Base-by-base conservation (phyloP, 2,329 filamentous ascomycete species). In the Cladosporium sp. region DNA sequence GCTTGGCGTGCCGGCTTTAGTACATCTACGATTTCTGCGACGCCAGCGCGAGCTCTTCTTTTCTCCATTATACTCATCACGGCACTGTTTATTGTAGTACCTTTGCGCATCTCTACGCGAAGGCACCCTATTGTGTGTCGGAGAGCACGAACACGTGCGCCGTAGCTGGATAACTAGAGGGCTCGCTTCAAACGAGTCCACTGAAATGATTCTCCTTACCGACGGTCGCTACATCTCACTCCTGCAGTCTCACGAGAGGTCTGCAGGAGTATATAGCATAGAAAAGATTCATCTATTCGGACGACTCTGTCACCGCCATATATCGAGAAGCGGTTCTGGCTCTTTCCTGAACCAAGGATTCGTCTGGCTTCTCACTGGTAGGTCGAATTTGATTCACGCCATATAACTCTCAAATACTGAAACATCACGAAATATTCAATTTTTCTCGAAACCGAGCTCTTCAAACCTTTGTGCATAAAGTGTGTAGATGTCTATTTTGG, bases 1-100 rank as follows among this genome's bases (percentile, higher is more conserved):
- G 34, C 34, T 37, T 37, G 34, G 34, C 34, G 22, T 7, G 22
- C 22, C 22, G 22, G 22, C 22, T 28, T 28, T 28, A 28, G 22
- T 28, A 28, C 22, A 28, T 28, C 22, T 28, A 28, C 22, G 22
- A 28, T 28, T 28, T 66, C 68, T 50, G 31, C 32, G 40, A 18
- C 40, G 40, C 40, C 31, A 40, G 16, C 31, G 40, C 40, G 16
- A 18, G 14, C 48, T 43, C 40, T 41, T 48, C 48, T 50, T 50
- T 50, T 16, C 48, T 37, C 18, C 40, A 50, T 50, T 43, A 32
- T 43, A 50, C 37, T 42, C 40, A 42, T 43, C 43, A 68, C 79
- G 78, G 74, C 79, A 74, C 78, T 73, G 71, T 77, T 79, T 84
- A 84, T 84, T 84, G 81, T 84, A 79, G 80, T 80, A 77, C 56